phyloP scores from a whole-genome alignment of 1,284 basidiomycete genomes.

The Rhodotorula sp. region DNA sequence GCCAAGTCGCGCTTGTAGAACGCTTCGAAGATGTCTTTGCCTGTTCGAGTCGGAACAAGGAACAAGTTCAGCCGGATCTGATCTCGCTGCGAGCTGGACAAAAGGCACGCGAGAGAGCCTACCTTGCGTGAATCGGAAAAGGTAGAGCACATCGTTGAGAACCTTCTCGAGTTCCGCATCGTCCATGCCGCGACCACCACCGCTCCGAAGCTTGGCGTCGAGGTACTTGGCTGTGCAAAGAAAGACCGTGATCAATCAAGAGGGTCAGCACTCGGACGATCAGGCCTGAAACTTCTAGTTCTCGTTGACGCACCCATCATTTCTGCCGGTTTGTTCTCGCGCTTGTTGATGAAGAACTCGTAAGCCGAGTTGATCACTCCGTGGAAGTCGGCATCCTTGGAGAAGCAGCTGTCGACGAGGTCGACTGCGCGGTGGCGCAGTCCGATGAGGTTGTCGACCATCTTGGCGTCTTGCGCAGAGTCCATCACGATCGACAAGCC shows the following conservation, averaged over 20 bases:
- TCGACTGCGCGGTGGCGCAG: constrained; percentile 66
- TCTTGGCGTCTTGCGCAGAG: constrained; percentile 61
- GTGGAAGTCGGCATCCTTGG: constrained; percentile 47
- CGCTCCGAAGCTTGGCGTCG: constrained; percentile 79
- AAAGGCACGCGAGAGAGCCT: constrained; percentile 9
- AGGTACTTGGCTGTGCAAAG: constrained; percentile 69
- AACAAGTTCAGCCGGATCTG: no score
- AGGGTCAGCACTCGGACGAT: constrained; percentile 1
- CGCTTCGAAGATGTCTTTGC: constrained; percentile 68
- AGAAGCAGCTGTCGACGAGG: constrained; percentile 58
- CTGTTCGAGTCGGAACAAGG: constrained; percentile 7
- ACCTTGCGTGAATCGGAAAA: constrained; percentile 81
- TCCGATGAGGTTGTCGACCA: constrained; percentile 72
- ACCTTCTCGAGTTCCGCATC: constrained; percentile 68
- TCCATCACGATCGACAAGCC: constrained; percentile 60
- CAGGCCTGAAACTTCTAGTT: background rate
- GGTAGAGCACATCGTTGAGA: constrained; percentile 71
- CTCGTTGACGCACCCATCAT: constrained; percentile 61
- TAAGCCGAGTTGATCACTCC: constrained; percentile 66
- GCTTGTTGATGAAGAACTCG: constrained; percentile 72
- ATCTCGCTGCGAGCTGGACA: background rate
- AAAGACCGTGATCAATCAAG: background rate
- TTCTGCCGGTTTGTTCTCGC: constrained; percentile 86
- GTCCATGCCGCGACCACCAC: constrained; percentile 65
- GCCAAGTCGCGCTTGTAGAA: constrained; percentile 90